Base-by-base conservation (phyloP, 345 rosid species). In the Schrenkiella parvula region DNA sequence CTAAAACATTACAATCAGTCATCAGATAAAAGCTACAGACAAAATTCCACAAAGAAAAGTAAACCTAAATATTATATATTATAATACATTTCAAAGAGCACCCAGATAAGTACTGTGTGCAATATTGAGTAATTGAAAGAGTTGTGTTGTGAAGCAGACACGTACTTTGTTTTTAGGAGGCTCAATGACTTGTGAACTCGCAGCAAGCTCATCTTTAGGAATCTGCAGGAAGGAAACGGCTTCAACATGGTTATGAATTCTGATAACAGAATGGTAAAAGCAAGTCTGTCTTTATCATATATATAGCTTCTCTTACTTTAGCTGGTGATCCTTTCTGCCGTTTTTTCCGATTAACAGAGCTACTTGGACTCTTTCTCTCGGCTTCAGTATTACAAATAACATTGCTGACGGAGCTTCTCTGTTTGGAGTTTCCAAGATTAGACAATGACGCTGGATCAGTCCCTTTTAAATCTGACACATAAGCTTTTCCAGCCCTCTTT, bases 251-350 rank as follows among this genome's bases (percentile, higher is more conserved):
- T 78, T 72, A 85, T 71, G 62, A 68, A 44, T 63, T 68, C 76
- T 78, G 69, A 55, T 19, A 65, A 66, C 35, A 67, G 21, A 69
- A 51, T 25, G 51, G 69, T 51, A 66, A 69, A 23, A 14, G 51
- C 37, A 44, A 64, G 39, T 32, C 23, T 8, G 47, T 19, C 26
- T 29, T 23, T 44, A 68, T 31, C 55, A 50, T 72, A 64, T n/a
- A 73, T n/a, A 53, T 6, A 66, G 72, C 34, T 64, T 65, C 72
- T 64, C 74, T 80, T 84, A 87, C 88, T 75, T 84, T 86, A 71
- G 78, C 57, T 42, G 88, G 89, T 48, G 77, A 80, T 65, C 79
- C 71, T 78, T 86, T 84, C 68, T 80, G 87, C 79, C 91, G 85
- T 75, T 82, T 72, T 82, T 86, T 50, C 78, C 79, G 44, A 62